A percentile compares a stretch with the other conserved stretches of the same genome.
Conservation (phyloP, 108 stramenopile genomes). For the Pseudonitzschia multistriata region DNA sequence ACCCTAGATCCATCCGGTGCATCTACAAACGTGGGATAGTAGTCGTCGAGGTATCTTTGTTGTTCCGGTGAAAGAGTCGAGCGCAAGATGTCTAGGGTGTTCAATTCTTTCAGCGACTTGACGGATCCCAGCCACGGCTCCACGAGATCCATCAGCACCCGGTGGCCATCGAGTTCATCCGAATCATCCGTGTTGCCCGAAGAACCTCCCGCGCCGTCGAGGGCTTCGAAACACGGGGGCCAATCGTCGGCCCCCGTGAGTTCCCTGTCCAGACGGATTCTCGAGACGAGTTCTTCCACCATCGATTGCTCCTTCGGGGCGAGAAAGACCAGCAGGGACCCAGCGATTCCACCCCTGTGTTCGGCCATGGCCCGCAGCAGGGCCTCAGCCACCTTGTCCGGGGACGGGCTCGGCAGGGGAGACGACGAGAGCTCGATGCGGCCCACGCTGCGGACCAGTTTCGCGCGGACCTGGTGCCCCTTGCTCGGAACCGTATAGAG, state of each 20-base stretch:
- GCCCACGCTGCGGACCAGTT: constrained; percentile 38
- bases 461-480: constrained; percentile 59
- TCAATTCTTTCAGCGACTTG: constrained; percentile 45
- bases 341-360: constrained; percentile 42
- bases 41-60: constrained; percentile 21
- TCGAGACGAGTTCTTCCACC: constrained; percentile 36
- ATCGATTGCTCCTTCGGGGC: constrained; percentile 27
- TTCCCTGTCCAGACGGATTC: constrained; percentile 35
- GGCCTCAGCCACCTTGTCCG: constrained; percentile 40
- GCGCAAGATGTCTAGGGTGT: constrained; percentile 39
- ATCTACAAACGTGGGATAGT: constrained; percentile 37
- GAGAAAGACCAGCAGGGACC: constrained; percentile 36
- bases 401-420: constrained; percentile 44
- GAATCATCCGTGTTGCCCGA: constrained; percentile 30
- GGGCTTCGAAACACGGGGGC: constrained; percentile 41
- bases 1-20: constrained; percentile 60
- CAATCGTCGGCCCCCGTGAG: constrained; percentile 25
- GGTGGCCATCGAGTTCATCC: neutral
- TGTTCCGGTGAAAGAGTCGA: constrained; percentile 30
- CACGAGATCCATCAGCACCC: constrained; percentile 33
- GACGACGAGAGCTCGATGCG: constrained; percentile 46
- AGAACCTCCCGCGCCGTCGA: constrained; percentile 25
- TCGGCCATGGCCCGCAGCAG: constrained; percentile 44
- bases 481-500: constrained; percentile 52
- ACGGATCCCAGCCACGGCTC: constrained; percentile 51